These are phyloP conservation scores for Termitomyces sp. DNA, from an alignment of 768 basidiomycete species.

Conservation along the genomic window DNA sequence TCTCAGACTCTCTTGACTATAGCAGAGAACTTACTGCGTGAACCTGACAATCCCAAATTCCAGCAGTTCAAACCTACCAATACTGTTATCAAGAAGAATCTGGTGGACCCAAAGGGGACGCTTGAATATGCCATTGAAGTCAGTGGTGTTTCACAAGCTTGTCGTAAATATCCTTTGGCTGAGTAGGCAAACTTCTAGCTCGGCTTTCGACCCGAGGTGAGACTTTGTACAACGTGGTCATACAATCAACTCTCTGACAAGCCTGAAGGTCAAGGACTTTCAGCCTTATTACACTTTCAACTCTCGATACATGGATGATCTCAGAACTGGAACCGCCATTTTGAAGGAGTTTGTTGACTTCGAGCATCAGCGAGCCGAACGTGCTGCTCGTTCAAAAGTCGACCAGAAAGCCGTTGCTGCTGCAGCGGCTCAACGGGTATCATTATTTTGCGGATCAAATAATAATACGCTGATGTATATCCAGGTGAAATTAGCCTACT, in stretches of 20 bases:
- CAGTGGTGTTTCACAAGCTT: constrained; percentile 20
- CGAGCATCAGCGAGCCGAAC: constrained; percentile 44
- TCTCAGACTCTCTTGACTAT: constrained; percentile 59
- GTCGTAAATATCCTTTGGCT: not conserved
- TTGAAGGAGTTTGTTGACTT: constrained; percentile 56
- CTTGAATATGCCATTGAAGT: constrained; percentile 80
- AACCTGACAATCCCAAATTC: constrained; percentile 70
- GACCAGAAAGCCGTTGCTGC: constrained; percentile 56
- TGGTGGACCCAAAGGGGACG: constrained; percentile 69
- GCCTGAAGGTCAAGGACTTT: constrained; percentile 54
- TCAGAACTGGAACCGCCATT: constrained; percentile 60
- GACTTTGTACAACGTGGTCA: not conserved
- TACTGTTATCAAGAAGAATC: constrained; percentile 50
- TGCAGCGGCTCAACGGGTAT: constrained; percentile 51
- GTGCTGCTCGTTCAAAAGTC: constrained; percentile 38
- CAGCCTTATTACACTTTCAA: constrained; percentile 72
- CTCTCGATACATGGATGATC: constrained; percentile 40
- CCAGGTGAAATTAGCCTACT: constrained; percentile 72
- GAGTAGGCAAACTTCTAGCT: constrained; percentile 36
- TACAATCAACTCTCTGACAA: not conserved
- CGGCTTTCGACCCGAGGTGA: constrained; percentile 68
- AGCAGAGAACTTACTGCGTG: constrained; percentile 66
- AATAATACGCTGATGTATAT: not conserved
- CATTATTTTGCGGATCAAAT: not conserved
- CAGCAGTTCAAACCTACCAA: constrained; percentile 77